Evolutionary conservation across 148 eudicot genomes (phyloP).

Genomic region (Amaranthus hypochondriacus): DNA sequence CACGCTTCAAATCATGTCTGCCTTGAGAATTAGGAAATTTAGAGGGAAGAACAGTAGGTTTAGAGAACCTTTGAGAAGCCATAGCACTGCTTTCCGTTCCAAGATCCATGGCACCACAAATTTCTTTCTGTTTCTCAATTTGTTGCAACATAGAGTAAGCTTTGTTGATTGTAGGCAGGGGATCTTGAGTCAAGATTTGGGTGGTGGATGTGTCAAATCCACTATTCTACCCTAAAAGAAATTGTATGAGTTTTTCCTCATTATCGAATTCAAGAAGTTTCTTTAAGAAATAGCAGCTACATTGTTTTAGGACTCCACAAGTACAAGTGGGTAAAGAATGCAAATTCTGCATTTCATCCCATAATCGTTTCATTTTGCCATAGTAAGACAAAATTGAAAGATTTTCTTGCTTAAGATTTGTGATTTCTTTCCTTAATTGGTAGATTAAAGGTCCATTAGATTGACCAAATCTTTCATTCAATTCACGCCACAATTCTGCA

Average conservation of each 20-base stretch:
- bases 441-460: no score
- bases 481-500: no score
- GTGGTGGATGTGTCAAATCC: not conserved
- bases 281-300: not conserved
- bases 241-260: not conserved
- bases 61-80: not conserved
- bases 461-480: no score
- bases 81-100: not conserved
- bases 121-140: not conserved
- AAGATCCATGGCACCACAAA: not conserved
- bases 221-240: not conserved
- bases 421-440: not conserved
- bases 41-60: not conserved
- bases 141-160: not conserved
- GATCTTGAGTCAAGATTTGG: not conserved
- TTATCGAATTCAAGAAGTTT: not conserved
- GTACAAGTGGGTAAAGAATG: conserved; percentile 31
- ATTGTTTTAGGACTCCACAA: not conserved
- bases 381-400: not conserved
- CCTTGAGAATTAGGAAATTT: no score
- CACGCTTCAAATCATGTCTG: not conserved
- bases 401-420: not conserved
- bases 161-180: not conserved
- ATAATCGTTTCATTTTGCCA: conserved; percentile 28
- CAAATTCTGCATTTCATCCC: conserved; percentile 34